phyloP scores from a whole-genome alignment of 192 early-diverging fungal species.

The Funneliformis mosseae region DNA sequence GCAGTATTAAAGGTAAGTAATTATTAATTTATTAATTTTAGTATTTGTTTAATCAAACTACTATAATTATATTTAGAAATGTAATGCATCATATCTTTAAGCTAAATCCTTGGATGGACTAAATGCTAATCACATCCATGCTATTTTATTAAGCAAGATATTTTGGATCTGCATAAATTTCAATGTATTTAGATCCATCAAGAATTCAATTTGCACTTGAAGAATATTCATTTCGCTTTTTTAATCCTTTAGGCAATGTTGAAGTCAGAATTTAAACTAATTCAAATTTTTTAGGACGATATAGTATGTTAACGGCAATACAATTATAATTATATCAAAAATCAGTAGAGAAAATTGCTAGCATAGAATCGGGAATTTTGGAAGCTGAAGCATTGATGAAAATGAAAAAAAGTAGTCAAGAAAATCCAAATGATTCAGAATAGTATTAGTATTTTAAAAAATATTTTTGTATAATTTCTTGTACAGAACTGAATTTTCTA shows the following conservation, averaged over 20 bases:
- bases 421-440: not conserved
- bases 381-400: not conserved
- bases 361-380: not conserved
- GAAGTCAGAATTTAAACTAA: not conserved
- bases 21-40: too few relatives aligned
- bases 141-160: constrained; percentile 2
- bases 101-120: not conserved
- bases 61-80: not conserved
- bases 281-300: not conserved
- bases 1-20: too few relatives aligned
- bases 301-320: not conserved
- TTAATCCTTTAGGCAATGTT: not conserved
- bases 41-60: not conserved
- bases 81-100: not conserved
- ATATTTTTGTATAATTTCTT: not conserved
- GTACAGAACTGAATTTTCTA: too few relatives aligned
- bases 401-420: too few relatives aligned
- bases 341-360: not conserved
- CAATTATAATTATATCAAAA: not conserved
- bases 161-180: not conserved
- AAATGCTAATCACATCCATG: not conserved
- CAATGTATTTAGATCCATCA: not conserved
- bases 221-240: not conserved
- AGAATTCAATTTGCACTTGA: constrained; percentile 4
- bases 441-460: not conserved